Evolutionary conservation across 2,329 filamentous ascomycete genomes (phyloP), one percentile per base, ranked within the genome.

Genomic region (Scleromitrula shiraiana): DNA sequence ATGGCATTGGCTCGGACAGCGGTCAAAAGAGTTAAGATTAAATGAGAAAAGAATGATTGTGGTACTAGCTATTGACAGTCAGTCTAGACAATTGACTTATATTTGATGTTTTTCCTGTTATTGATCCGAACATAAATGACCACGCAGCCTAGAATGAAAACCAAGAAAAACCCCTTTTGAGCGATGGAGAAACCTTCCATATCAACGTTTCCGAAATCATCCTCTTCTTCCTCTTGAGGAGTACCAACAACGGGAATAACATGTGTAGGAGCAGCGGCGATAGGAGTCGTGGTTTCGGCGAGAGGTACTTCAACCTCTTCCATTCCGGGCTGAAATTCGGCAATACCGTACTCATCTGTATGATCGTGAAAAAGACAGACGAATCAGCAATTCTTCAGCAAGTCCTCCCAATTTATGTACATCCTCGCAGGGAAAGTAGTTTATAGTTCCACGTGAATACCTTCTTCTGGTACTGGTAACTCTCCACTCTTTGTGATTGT

Each of bases 401-500:
- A n/a, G n/a, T n/a, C 57, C 54, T 50, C 39, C 37, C 53, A 54
- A 54, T 41, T 33, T 42, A 48, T 38, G 45, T 33, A 51, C 51
- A 50, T 41, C 46, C 48, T 46, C 46, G 55, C 17, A 38, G 54
- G 52, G 52, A 55, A 54, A 54, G 53, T 58, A 60, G 65, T 73
- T 78, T 84, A 93, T 70, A 93, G 85, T 73, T 93, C 87, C 72
- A 83, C 78, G 72, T 89, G 85, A 75, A 88, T 91, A 93, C 88
- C 88, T 93, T 93, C 88, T 75, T 80, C 74, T 67, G 86, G 84
- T 58, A 90, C 83, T 67, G 83, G 77, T 61, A 93, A 73, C 76
- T 91, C 86, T 68, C 88, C 88, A 70, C 84, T 88, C 78, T 89
- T 87, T 66, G 68, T 76, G 64, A 94, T 88, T 75, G 82, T 90